Conservation (phyloP, 257 asterid species). For the Solanum bulbocastanum region DNA sequence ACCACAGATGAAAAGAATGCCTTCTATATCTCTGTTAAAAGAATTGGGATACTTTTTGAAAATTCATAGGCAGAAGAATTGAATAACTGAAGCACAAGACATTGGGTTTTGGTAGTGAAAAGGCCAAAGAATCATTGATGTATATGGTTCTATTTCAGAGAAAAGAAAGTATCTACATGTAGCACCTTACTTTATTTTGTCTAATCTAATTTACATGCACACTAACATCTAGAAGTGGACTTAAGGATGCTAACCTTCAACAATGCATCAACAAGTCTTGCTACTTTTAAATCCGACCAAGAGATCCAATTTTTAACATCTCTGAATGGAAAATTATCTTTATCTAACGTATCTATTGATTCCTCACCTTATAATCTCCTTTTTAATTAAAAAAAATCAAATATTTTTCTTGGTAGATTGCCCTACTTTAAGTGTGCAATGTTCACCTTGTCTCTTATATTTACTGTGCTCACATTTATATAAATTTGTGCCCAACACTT, state of each 20-base stretch:
- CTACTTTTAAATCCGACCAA: neutral
- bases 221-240: neutral
- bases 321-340: neutral
- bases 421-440: neutral
- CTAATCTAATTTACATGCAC: neutral
- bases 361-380: neutral
- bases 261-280: neutral
- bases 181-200: neutral
- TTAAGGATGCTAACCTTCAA: neutral
- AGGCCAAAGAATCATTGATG: neutral
- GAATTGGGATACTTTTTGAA: neutral
- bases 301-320: neutral
- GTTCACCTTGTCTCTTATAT: neutral
- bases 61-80: neutral
- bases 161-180: neutral
- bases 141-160: neutral
- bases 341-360: neutral
- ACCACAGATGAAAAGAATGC: slow-evolving; percentile 83
- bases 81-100: neutral
- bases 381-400: neutral
- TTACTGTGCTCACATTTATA: neutral
- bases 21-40: slow-evolving; percentile 67
- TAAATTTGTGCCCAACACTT: neutral
- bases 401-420: neutral
- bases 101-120: neutral